These are phyloP conservation scores for Pseudohalonectria lignicola DNA, from an alignment of 2,329 filamentous ascomycete species.

Conservation along the genomic window DNA sequence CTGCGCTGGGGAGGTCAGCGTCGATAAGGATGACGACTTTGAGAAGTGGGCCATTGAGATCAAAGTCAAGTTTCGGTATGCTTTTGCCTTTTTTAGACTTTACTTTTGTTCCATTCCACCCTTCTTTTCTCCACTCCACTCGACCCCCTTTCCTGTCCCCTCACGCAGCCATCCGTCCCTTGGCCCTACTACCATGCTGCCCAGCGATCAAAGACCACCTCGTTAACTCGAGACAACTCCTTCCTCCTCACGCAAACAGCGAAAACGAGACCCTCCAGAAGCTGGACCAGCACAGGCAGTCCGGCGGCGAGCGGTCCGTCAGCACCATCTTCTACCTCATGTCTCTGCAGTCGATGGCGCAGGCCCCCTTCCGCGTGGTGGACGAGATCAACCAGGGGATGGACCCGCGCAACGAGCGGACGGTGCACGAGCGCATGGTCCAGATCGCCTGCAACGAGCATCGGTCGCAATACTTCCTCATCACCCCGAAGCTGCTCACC, in stretches of 20 bases:
- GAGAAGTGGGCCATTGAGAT: slow-evolving; percentile 91
- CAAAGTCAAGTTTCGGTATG: slow-evolving; percentile 84
- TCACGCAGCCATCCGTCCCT: too few species aligned
- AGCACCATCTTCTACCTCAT: slow-evolving; percentile 99
- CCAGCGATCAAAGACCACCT: slow-evolving; percentile 9
- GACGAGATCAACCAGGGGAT: slow-evolving; percentile 99
- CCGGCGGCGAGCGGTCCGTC: slow-evolving; percentile 89
- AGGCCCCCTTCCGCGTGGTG: slow-evolving; percentile 92
- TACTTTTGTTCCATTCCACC: neutral
- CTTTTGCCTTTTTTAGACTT: slow-evolving; percentile 1
- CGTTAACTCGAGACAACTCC: slow-evolving; percentile 2
- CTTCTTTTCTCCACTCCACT: neutral
- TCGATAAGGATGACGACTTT: slow-evolving; percentile 89
- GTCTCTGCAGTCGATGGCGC: slow-evolving; percentile 87
- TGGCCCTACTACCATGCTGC: slow-evolving; percentile 4
- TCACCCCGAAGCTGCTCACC: slow-evolving; percentile 88
- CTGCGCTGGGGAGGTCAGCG: slow-evolving; percentile 80
- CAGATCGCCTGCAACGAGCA: slow-evolving; percentile 86
- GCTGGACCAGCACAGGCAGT: slow-evolving; percentile 86
- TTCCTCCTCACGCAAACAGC: slow-evolving; percentile 25
- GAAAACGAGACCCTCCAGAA: slow-evolving; percentile 75
- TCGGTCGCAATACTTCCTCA: slow-evolving; percentile 84
- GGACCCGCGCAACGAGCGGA: slow-evolving; percentile 96
- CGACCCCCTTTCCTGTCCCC: too few species aligned
- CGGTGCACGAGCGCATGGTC: slow-evolving; percentile 97